A percentile compares a stretch with the other conserved stretches of the same genome.
phyloP scores from a whole-genome alignment of 164 flowering plant genomes.

The Houttuynia cordata region DNA sequence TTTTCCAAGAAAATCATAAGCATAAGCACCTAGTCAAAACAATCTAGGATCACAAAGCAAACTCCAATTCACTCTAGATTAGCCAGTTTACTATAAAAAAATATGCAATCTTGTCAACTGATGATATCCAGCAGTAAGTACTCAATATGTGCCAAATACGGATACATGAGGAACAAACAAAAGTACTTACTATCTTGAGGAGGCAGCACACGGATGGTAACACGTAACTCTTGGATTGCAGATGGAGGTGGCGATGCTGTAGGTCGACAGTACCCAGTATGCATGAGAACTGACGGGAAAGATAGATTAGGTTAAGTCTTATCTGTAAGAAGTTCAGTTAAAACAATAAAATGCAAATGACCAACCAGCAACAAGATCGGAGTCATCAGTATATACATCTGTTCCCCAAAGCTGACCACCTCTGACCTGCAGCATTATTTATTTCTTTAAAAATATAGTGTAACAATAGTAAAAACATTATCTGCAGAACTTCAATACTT shows the following conservation, averaged over 20 bases:
- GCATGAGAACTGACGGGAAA: slow-evolving; percentile 83
- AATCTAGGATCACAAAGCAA: no score
- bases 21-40: not conserved
- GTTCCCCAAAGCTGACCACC: slow-evolving; percentile 99
- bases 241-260: slow-evolving; percentile 90
- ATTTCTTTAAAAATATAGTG: no score
- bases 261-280: slow-evolving; percentile 92
- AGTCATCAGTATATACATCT: slow-evolving; percentile 91
- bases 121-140: not conserved
- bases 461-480: no score
- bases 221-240: slow-evolving; percentile 77
- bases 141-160: not conserved
- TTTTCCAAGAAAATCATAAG: not conserved
- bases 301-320: not conserved
- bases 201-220: slow-evolving; percentile 75
- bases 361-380: slow-evolving; percentile 99
- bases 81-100: no score
- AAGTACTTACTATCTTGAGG: slow-evolving; percentile 74
- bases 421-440: slow-evolving; percentile 52
- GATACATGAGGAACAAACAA: not conserved
- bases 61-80: no score
- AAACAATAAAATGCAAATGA: no score
- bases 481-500: no score
- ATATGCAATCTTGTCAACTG: not conserved
- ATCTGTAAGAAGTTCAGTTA: not conserved